Percentiles rank a stretch among this genome's conserved stretches.
These are phyloP conservation scores for Mycena rosella DNA, from an alignment of 768 basidiomycete genomes.

Conservation along the genomic window DNA sequence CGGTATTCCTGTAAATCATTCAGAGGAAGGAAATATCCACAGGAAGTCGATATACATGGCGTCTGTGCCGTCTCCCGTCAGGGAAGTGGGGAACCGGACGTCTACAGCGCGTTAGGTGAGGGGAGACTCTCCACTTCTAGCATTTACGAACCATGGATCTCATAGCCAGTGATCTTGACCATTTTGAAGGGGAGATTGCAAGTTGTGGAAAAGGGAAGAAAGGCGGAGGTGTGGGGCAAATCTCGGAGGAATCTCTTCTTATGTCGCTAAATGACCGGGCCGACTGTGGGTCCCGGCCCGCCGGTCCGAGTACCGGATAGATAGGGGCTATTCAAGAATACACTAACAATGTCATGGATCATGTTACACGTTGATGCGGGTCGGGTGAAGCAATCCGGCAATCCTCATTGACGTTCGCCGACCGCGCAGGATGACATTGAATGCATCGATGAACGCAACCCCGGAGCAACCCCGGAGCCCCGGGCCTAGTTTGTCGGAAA, in stretches of 20 bases:
- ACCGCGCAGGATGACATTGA: too few species aligned
- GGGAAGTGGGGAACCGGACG: slow-evolving; percentile 91
- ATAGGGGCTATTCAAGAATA: too few species aligned
- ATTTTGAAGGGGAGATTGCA: slow-evolving; percentile 32
- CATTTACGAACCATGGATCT: slow-evolving; percentile 64
- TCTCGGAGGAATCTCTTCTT: neutral
- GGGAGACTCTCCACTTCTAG: neutral
- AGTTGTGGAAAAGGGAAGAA: neutral
- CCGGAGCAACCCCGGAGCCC: too few species aligned
- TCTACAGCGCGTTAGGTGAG: slow-evolving; percentile 57
- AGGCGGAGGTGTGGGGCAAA: neutral
- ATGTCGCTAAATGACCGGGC: neutral
- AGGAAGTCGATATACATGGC: slow-evolving; percentile 72
- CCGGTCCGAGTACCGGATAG: neutral
- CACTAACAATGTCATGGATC: too few species aligned
- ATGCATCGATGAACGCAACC: too few species aligned
- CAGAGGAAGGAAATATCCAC: neutral
- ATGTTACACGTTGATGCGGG: too few species aligned
- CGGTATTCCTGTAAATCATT: slow-evolving; percentile 79
- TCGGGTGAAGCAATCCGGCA: too few species aligned
- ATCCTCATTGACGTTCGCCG: too few species aligned
- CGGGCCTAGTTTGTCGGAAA: too few species aligned
- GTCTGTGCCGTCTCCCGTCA: slow-evolving; percentile 93
- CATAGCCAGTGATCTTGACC: slow-evolving; percentile 66
- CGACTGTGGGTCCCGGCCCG: neutral